Base-by-base conservation (phyloP, 2,329 filamentous ascomycete genomes). In the Dactylonectria macrodidyma region DNA sequence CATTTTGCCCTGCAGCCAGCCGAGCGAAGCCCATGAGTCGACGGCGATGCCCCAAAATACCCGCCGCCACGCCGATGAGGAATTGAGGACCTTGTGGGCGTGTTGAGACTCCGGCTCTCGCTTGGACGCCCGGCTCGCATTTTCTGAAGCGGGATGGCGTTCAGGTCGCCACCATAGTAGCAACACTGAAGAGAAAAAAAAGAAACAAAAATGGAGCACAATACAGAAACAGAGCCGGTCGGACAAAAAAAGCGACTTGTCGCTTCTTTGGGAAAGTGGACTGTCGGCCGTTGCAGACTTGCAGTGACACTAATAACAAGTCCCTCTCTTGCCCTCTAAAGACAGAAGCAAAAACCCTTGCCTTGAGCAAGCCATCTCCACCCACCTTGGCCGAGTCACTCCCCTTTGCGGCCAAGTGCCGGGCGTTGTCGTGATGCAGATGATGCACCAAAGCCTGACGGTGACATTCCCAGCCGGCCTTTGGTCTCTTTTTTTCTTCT, bases 141-240 rank as follows among this genome's bases (percentile, higher is more conserved):
- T 55, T 58, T 59, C 61, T 59, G 48, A 59, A 59, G 62, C 30
- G 55, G 55, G 41, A 54, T 47, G 61, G 54, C n/a, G 59, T 55
- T 50, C 36, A 36, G 44, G 36, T 9, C 33, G n/a, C 19, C 19
- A 19, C 19, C 19, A 19, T 19, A 19, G 19, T 19, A 19, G 19
- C 26, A 58, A 9, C 8, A 44, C 10, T 22, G 33, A 48, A 22
- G 16, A 24, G 19, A n/a, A 58, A 3, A 22, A 59, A 54, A 46
- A 26, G 22, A 60, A 50, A 12, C 50, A 46, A 33, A 22, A 4
- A 52, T 22, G 30, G 50, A 19, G 24, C 36, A 44, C 7, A 38
- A 30, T 34, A n/a, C 24, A 22, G n/a, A 34, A 14, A 48, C 24
- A n/a, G 19, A 26, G n/a, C 56, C 44, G 30, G 22, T 12, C 7